Conservation (phyloP, 2,329 filamentous ascomycete genomes). For the Botrytis elliptica region DNA sequence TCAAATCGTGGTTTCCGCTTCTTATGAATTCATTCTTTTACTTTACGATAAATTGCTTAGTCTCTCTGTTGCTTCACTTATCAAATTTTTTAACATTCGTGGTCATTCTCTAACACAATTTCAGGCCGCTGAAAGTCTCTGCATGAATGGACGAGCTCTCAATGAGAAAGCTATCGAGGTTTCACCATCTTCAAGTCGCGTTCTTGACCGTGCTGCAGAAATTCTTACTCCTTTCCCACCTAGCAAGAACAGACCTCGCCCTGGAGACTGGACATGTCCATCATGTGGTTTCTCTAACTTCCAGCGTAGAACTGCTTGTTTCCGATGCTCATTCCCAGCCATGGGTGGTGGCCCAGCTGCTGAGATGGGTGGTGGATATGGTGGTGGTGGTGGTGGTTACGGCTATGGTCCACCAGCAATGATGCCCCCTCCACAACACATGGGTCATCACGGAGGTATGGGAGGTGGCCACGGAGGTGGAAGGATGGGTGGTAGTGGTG, state of each 20-base stretch:
- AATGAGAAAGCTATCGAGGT: slow-evolving; percentile 99
- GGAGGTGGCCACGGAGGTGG: slow-evolving; percentile 56
- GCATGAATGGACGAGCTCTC: slow-evolving; percentile 97
- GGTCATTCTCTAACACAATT: slow-evolving; percentile 39
- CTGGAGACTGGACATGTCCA: slow-evolving; percentile 98
- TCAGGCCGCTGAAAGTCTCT: slow-evolving; percentile 93
- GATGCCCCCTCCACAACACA: slow-evolving; percentile 76
- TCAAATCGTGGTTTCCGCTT: slow-evolving; percentile 34
- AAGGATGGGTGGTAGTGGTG: slow-evolving; percentile 77
- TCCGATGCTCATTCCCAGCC: slow-evolving; percentile 98
- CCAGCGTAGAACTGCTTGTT: slow-evolving; percentile 95
- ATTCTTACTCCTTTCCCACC: slow-evolving; percentile 97
- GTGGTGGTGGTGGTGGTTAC: slow-evolving; percentile 48
- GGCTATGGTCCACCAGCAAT: slow-evolving; percentile 74
- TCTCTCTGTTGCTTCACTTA: slow-evolving; percentile 26
- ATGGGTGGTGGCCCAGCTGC: slow-evolving; percentile 72
- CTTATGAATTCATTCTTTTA: slow-evolving; percentile 36
- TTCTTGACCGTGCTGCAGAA: slow-evolving; percentile 91
- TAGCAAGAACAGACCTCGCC: slow-evolving; percentile 95
- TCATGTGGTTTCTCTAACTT: slow-evolving; percentile 99
- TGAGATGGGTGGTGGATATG: slow-evolving; percentile 68
- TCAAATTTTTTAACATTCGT: slow-evolving; percentile 37
- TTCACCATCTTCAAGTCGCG: slow-evolving; percentile 93
- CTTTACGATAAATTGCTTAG: slow-evolving; percentile 36
- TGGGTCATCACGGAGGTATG: slow-evolving; percentile 57